Percentiles rank a stretch among this genome's conserved stretches.
Conservation (phyloP, 208 protist genomes). For the Trypanosoma theileri region DNA sequence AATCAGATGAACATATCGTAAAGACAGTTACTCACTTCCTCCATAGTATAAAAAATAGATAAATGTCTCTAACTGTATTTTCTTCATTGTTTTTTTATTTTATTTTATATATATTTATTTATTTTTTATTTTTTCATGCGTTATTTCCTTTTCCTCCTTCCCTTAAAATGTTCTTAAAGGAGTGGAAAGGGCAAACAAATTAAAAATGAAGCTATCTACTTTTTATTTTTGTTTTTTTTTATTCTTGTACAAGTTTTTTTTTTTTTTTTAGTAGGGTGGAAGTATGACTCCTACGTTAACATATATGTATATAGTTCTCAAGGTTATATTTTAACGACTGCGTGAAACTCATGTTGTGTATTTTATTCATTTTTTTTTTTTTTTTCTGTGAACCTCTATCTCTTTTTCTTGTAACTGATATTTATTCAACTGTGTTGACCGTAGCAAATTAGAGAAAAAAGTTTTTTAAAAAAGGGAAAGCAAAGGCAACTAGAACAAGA, state of each 20-base stretch:
- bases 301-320: background rate
- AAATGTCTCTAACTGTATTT: background rate
- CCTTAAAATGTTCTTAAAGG: background rate
- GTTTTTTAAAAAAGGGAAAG: too few relatives aligned
- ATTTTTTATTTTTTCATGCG: constrained; percentile 7
- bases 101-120: constrained; percentile 10
- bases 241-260: constrained; percentile 13
- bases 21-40: too few relatives aligned
- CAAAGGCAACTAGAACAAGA: too few relatives aligned
- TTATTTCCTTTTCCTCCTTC: constrained; percentile 6
- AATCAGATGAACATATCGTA: background rate
- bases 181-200: background rate
- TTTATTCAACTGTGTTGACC: too few relatives aligned
- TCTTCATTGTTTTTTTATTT: background rate
- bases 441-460: too few relatives aligned
- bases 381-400: too few relatives aligned
- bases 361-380: too few relatives aligned
- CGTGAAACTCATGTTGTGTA: too few relatives aligned
- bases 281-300: background rate
- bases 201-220: constrained; percentile 1
- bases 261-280: constrained; percentile 10
- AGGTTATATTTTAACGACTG: too few relatives aligned
- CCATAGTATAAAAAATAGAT: background rate
- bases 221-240: constrained; percentile 10
- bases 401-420: too few relatives aligned